Evolutionary conservation across 768 basidiomycete genomes (phyloP), one percentile per base, ranked within the genome.

Genomic region (Boletus reticulatus): DNA sequence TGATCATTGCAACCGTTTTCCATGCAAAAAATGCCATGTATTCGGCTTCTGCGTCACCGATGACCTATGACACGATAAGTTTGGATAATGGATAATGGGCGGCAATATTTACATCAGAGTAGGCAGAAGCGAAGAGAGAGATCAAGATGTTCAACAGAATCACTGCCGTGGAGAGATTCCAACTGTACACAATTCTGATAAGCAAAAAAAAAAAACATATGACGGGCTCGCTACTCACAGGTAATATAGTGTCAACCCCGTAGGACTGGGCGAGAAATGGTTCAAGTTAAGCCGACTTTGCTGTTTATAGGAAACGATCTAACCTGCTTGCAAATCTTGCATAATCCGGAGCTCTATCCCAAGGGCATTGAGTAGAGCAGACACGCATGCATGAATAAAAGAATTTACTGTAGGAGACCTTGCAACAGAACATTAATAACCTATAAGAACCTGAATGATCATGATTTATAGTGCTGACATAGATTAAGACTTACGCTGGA

Each of bases 91-190:
- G 50, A 31, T 20, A 38, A 11, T 36, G 34, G 16, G 16, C 38
- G 13, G 27, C 4, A 43, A 24, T n/a, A 74, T 80, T 69, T 52
- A 91, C 92, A 63, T 94, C 94, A 12, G 87, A 84, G 65, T 96
- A 96, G 1, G 94, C 93, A 48, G 93, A 92, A 17, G 94, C 86
- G 69, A 97, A 97, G 62, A 98, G 75, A n/a, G 94, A 97, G 62
- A 98, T 94, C 65, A 98, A 79, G 66, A 98, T 85, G 67, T 98
- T 98, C 68, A 97, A 82, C 48, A 97, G 79, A 51, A 98, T 82
- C 48, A 97, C 80, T 17, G 84, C 88, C 3, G 91, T 88, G 20
- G 85, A 80, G 51, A 92, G 81, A 72, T 87, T 93, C 93, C 92
- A 95, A 43, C 87, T 88, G 44, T 45, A 47, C 13, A 34, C 32